Conservation (phyloP, 1,139 yeast species). For the Suhomyces bolitotheri region DNA sequence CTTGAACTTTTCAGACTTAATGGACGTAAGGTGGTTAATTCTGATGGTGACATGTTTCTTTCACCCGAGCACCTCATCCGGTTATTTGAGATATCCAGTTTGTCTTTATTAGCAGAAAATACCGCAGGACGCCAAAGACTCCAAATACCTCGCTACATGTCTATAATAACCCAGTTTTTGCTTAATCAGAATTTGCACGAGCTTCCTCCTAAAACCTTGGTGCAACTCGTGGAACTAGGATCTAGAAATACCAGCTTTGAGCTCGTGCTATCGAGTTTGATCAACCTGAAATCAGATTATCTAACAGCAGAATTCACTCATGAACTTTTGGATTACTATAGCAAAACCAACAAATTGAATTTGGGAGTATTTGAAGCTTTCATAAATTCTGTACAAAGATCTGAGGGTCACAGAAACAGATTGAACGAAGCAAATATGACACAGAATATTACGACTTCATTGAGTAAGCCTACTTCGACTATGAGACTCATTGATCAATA, state of each 20-base stretch:
- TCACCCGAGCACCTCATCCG: constrained; percentile 14
- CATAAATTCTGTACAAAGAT: constrained; percentile 1
- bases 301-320: constrained; percentile 23
- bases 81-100: constrained; percentile 24
- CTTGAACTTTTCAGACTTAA: constrained; percentile 20
- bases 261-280: constrained; percentile 14
- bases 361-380: constrained; percentile 27
- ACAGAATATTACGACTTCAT: not conserved
- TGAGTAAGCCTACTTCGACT: not conserved
- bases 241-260: constrained; percentile 17
- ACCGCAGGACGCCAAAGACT: constrained; percentile 4
- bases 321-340: constrained; percentile 24
- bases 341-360: constrained; percentile 17
- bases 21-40: constrained; percentile 10
- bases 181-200: constrained; percentile 14
- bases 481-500: constrained; percentile 18
- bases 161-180: constrained; percentile 25
- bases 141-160: constrained; percentile 30
- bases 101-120: constrained; percentile 11
- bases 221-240: constrained; percentile 30
- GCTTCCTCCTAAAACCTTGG: constrained; percentile 23
- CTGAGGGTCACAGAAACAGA: not conserved
- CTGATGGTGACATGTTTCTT: constrained; percentile 4
- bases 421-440: not conserved
- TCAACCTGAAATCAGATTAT: constrained; percentile 13